Evolutionary conservation across 495 filamentous ascomycete genomes (phyloP).

Genomic region (Parathielavia hyrcaniae): DNA sequence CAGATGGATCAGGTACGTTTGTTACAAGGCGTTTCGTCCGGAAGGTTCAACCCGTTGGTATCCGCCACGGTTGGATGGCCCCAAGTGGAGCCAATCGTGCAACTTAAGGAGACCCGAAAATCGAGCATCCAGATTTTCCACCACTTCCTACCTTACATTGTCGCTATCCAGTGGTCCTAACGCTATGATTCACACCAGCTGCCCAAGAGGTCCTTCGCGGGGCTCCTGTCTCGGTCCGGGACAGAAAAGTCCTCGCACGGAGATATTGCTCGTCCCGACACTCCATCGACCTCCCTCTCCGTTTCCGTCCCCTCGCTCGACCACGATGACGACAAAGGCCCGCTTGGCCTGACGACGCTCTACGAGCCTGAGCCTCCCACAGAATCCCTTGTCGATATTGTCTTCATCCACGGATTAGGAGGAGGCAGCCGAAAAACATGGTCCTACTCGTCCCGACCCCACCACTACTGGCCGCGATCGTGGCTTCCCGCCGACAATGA

Average conservation of each 20-base stretch:
- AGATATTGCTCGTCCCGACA: neutral
- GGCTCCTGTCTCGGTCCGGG: conserved; percentile 8
- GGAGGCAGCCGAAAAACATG: conserved; percentile 33
- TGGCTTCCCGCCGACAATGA: conserved; percentile 30
- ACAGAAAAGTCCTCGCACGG: neutral
- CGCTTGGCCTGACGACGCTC: conserved; percentile 36
- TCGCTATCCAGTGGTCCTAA: neutral
- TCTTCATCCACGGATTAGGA: conserved; percentile 35
- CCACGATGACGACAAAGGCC: conserved; percentile 20
- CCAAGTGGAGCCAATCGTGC: too few relatives aligned
- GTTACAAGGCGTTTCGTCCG: neutral
- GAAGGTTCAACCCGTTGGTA: too few relatives aligned
- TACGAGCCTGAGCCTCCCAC: conserved; percentile 26
- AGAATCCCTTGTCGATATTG: conserved; percentile 33
- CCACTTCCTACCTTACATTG: too few relatives aligned
- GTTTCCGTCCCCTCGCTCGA: neutral
- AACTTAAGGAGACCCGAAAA: too few relatives aligned
- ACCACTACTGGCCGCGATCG: conserved; percentile 30
- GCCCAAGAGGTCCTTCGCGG: conserved; percentile 2
- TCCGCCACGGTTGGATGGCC: too few relatives aligned
- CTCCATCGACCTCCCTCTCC: neutral
- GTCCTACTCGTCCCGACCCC: conserved; percentile 18
- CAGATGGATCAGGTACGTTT: neutral
- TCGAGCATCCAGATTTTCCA: too few relatives aligned
- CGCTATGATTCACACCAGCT: neutral